Percentiles rank a stretch among this genome's conserved stretches.
phyloP scores from a whole-genome alignment of 176 grass and related monocot genomes.

The Dendrocalamus sinicus region DNA sequence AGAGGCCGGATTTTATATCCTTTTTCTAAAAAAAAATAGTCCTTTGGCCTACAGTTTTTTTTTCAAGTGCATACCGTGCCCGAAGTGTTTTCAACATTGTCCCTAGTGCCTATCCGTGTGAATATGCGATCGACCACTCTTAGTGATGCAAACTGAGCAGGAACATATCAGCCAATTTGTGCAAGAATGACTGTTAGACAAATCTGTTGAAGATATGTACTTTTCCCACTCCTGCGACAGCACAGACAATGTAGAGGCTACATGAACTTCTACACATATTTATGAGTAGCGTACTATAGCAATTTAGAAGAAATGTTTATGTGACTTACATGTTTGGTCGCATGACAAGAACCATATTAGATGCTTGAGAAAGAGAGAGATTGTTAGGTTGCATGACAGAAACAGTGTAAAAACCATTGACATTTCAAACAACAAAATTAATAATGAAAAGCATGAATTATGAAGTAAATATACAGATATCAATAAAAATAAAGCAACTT shows the following conservation, averaged over 20 bases:
- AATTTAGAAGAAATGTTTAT: conserved; percentile 44
- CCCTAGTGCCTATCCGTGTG: conserved; percentile 82
- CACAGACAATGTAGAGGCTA: conserved; percentile 34
- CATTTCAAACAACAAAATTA: conserved; percentile 35
- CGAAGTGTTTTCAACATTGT: conserved; percentile 91
- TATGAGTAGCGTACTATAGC: conserved; percentile 22
- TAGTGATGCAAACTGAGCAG: conserved; percentile 93
- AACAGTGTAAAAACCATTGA: conserved; percentile 22
- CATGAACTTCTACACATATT: conserved; percentile 42
- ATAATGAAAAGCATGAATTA: conserved; percentile 37
- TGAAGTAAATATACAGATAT: conserved; percentile 33
- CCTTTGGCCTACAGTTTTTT: background rate
- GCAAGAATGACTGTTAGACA: conserved; percentile 94
- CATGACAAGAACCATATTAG: conserved; percentile 94
- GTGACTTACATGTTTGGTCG: conserved; percentile 90
- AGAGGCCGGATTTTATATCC: too few species aligned
- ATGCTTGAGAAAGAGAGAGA: conserved; percentile 96
- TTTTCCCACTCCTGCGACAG: conserved; percentile 91
- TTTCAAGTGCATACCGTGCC: conserved; percentile 68
- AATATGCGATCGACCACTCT: conserved; percentile 79
- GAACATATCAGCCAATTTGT: conserved; percentile 92
- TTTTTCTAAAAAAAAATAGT: too few species aligned
- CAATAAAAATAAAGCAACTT: conserved; percentile 37
- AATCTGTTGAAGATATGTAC: conserved; percentile 98
- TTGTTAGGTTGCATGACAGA: conserved; percentile 75